Base-by-base conservation (phyloP, 225 moss, liverwort and hornwort species). In the Marchantia paleacea region DNA sequence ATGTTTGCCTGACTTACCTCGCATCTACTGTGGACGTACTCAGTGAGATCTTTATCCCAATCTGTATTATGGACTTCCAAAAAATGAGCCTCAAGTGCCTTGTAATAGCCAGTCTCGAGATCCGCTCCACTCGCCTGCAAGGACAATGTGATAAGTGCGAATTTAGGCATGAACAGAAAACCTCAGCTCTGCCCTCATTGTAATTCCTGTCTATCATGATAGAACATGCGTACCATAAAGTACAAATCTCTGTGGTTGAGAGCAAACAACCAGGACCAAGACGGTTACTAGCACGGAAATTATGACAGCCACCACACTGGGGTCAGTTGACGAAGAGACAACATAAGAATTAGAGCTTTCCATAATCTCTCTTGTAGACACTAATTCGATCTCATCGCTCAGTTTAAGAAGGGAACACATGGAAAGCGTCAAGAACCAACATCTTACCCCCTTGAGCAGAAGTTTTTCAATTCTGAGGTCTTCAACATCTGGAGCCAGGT, bases 381-480 rank as follows among this genome's bases (percentile, higher is more conserved):
- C n/a, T n/a, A n/a, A n/a, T n/a, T n/a, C n/a, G n/a, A n/a, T n/a
- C n/a, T n/a, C n/a, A n/a, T n/a, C n/a, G n/a, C n/a, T n/a, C n/a
- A n/a, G n/a, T n/a, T n/a, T n/a, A 61, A 79, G 22, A 24, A 63
- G n/a, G 47, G n/a, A 52, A 29, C 7, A 75, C 15, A 54, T 15
- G 55, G 18, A 52, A 2, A 73, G 4, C 19, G 25, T 49, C 12
- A 82, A 7, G 19, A 30, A 4, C 0, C 26, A 70, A 65, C 11
- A 18, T 74, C 78, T 82, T 90, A 94, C 94, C 82, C 97, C 94
- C 76, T 87, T 85, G 77, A 97, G 85, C 14, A 97, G 55, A 79
- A 97, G 90, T 75, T 88, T 90, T 51, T 97, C 94, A 75, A 97
- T 94, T 5, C 91, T 78, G 71, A 94, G 93, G 77, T 94, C 97